Percentiles rank a stretch among this genome's conserved stretches.
Evolutionary conservation across 805 yeast genomes (phyloP).

Genomic region (Metschnikowia hibisci): DNA sequence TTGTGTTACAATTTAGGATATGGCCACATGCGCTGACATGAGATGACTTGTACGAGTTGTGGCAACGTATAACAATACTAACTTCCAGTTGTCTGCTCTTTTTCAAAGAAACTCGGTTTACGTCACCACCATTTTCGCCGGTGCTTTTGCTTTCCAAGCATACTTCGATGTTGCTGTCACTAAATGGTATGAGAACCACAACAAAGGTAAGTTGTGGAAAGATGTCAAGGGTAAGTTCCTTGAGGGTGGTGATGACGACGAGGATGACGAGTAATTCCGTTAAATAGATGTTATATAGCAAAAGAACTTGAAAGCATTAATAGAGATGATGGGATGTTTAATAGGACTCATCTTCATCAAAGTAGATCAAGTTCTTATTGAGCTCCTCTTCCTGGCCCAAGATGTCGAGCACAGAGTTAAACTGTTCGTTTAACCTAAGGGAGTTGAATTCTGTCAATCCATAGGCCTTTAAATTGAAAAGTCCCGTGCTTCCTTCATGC

Average conservation of each 20-base stretch:
- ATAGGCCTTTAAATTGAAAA: constrained; percentile 14
- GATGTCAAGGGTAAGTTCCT: constrained; percentile 61
- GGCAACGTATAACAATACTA: constrained; percentile 15
- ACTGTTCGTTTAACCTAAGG: constrained; percentile 9
- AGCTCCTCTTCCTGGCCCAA: constrained; percentile 4
- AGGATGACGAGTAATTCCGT: constrained; percentile 45
- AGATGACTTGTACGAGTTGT: no score
- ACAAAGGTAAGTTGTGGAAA: constrained; percentile 83
- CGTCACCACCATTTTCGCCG: constrained; percentile 77
- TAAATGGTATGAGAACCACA: constrained; percentile 69
- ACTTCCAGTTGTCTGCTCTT: constrained; percentile 23
- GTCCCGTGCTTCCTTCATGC: constrained; percentile 12
- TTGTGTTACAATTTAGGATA: no score
- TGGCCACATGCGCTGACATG: no score
- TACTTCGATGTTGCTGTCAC: constrained; percentile 66
- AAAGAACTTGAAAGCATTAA: neutral
- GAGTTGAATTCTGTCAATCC: constrained; percentile 15
- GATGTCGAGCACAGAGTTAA: constrained; percentile 12
- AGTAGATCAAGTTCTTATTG: neutral
- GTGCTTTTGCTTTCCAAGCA: constrained; percentile 84
- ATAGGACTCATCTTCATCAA: constrained; percentile 1
- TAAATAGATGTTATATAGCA: constrained; percentile 2
- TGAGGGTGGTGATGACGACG: constrained; percentile 52
- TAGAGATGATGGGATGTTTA: neutral
- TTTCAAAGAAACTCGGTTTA: constrained; percentile 84